phyloP scores from a whole-genome alignment of 78 protist genomes.

The Protostelium mycophagum region DNA sequence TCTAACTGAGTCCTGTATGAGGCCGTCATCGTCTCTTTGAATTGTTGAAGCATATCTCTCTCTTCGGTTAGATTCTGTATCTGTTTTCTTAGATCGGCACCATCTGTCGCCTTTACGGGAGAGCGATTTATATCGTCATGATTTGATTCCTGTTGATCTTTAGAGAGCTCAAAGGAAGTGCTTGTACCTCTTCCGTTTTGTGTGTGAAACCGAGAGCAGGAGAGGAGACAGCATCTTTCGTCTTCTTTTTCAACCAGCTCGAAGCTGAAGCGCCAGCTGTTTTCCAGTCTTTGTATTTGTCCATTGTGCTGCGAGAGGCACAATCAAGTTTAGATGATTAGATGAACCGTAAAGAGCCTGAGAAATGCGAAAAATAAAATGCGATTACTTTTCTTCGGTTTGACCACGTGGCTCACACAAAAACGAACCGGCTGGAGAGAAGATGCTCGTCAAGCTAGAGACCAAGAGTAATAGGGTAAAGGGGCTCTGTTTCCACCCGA shows the following conservation, averaged over 20 bases:
- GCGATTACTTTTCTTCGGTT: not conserved
- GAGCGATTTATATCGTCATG: not conserved
- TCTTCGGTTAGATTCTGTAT: not conserved
- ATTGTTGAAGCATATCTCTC: not conserved
- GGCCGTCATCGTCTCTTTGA: not conserved
- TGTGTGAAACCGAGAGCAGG: not conserved
- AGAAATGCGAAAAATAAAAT: not conserved
- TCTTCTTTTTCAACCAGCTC: not conserved
- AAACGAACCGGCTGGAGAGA: not conserved
- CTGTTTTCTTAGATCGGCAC: not conserved
- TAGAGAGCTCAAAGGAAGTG: not conserved
- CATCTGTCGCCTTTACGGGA: not conserved
- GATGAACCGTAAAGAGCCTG: not conserved
- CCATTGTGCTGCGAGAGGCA: too few relatives aligned
- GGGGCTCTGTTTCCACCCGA: constrained; percentile 97
- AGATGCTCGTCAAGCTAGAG: constrained; percentile 56
- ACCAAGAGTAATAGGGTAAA: constrained; percentile 78
- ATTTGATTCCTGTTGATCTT: not conserved
- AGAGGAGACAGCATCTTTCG: not conserved
- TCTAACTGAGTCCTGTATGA: not conserved
- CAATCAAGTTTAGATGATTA: too few relatives aligned
- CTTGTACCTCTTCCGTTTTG: not conserved
- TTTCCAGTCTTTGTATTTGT: too few relatives aligned
- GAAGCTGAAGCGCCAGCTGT: not conserved
- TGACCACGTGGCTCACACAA: not conserved